Conservation (phyloP, 179 eudicot species). For the Silene noctiflora region DNA sequence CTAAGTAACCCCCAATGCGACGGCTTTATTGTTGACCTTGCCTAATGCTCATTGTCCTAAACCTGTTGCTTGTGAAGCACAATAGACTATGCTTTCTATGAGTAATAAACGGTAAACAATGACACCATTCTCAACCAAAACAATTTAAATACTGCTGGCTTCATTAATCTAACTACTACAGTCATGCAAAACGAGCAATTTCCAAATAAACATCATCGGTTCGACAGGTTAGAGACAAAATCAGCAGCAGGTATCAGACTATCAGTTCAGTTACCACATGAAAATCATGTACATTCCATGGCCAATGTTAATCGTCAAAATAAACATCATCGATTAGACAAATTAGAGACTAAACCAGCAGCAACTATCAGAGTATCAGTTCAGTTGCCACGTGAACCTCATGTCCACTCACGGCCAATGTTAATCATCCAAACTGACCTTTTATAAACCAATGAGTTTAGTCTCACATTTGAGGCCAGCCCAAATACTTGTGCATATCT, state of each 20-base stretch:
- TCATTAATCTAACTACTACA: conserved; percentile 23
- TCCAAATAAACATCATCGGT: conserved; percentile 14
- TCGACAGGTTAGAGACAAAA: background rate
- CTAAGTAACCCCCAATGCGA: no score
- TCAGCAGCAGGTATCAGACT: background rate
- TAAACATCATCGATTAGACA: background rate
- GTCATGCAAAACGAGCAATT: conserved; percentile 18
- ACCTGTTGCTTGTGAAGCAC: background rate
- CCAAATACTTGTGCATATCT: background rate
- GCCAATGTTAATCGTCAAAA: conserved; percentile 1
- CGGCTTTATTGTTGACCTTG: background rate
- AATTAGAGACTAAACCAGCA: background rate
- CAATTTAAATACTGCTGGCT: conserved; percentile 8
- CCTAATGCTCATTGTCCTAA: conserved; percentile 13
- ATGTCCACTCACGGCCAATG: background rate
- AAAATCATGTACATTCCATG: background rate
- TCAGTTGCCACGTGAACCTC: background rate
- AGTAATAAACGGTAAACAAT: background rate
- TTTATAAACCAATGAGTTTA: background rate
- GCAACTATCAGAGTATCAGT: background rate
- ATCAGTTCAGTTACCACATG: background rate
- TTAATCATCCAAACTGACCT: conserved; percentile 4
- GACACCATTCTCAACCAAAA: conserved; percentile 24
- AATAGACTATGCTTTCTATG: no score
- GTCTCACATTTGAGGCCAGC: no score